Conservation (phyloP, 495 filamentous ascomycete genomes). For the Hypoxylon fragiforme region DNA sequence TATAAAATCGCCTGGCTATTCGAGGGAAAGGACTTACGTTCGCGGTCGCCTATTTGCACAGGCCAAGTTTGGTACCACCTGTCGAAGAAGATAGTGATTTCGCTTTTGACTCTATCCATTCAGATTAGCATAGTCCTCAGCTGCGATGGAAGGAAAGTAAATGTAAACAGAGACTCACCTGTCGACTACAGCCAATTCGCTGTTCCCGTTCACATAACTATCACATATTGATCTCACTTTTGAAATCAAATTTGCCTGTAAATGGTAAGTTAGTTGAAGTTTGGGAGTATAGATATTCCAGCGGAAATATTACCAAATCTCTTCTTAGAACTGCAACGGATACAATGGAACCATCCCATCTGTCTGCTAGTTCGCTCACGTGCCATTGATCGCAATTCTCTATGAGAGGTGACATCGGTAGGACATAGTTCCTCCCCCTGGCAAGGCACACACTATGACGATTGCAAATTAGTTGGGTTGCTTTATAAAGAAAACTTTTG, state of each 20-base stretch:
- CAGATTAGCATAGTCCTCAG: background rate
- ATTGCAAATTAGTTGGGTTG: slow-evolving; percentile 13
- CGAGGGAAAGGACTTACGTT: slow-evolving; percentile 32
- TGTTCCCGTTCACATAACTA: slow-evolving; percentile 44
- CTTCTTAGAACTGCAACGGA: slow-evolving; percentile 69
- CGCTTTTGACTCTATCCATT: slow-evolving; percentile 28
- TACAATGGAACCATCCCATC: slow-evolving; percentile 67
- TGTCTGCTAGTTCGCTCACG: slow-evolving; percentile 61
- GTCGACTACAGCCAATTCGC: slow-evolving; percentile 32
- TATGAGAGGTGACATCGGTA: slow-evolving; percentile 65
- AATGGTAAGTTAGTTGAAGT: slow-evolving; percentile 5
- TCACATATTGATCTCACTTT: slow-evolving; percentile 67
- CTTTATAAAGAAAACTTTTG: background rate
- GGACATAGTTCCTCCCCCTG: slow-evolving; percentile 66
- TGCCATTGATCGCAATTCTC: slow-evolving; percentile 72
- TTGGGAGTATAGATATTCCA: background rate
- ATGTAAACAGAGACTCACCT: slow-evolving; percentile 24
- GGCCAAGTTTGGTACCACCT: slow-evolving; percentile 41
- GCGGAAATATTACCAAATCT: slow-evolving; percentile 55
- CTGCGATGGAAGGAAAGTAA: background rate
- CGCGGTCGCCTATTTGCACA: slow-evolving; percentile 36
- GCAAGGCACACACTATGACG: slow-evolving; percentile 64
- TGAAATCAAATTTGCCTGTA: slow-evolving; percentile 61
- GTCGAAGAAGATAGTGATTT: slow-evolving; percentile 39
- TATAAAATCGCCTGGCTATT: too few relatives aligned